Conservation (phyloP, 2,329 filamentous ascomycete genomes). For the Trichoderma koningiopsis region DNA sequence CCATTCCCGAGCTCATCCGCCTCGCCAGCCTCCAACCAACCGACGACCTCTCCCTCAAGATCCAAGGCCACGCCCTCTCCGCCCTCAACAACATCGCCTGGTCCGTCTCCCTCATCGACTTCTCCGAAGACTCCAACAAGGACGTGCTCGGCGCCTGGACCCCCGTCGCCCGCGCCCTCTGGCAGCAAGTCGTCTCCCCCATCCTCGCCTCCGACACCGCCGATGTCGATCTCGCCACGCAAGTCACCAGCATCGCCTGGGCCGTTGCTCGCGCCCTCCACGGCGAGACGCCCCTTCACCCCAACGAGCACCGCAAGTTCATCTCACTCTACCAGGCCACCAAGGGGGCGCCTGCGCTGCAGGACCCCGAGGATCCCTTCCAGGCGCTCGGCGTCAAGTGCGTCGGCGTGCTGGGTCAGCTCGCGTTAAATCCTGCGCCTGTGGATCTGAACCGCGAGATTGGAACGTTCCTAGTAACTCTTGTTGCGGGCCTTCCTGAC, state of each 20-base stretch:
- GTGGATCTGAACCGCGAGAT: constrained; percentile 61
- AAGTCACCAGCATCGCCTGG: constrained; percentile 67
- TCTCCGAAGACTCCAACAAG: constrained; percentile 55
- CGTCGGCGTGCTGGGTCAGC: constrained; percentile 65
- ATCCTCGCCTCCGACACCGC: constrained; percentile 63
- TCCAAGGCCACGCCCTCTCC: constrained; percentile 59
- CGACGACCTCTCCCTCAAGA: constrained; percentile 45
- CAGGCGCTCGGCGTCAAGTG: constrained; percentile 66
- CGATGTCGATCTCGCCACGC: constrained; percentile 62
- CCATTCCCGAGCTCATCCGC: constrained; percentile 49
- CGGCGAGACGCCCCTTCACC: constrained; percentile 48
- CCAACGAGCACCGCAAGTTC: constrained; percentile 62
- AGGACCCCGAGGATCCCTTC: constrained; percentile 55
- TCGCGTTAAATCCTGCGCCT: constrained; percentile 59
- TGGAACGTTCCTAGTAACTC: constrained; percentile 62
- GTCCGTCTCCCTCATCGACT: constrained; percentile 65
- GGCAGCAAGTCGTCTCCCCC: constrained; percentile 57
- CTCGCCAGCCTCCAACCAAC: constrained; percentile 46
- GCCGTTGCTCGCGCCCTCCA: constrained; percentile 59
- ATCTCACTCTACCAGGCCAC: constrained; percentile 66
- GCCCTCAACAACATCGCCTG: constrained; percentile 69
- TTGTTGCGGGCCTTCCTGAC: constrained; percentile 54
- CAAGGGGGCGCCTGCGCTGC: constrained; percentile 38
- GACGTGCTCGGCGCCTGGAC: constrained; percentile 57
- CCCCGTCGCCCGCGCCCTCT: constrained; percentile 57